Conservation (phyloP, 2,329 filamentous ascomycete genomes). For the Curvularia spicifera region DNA sequence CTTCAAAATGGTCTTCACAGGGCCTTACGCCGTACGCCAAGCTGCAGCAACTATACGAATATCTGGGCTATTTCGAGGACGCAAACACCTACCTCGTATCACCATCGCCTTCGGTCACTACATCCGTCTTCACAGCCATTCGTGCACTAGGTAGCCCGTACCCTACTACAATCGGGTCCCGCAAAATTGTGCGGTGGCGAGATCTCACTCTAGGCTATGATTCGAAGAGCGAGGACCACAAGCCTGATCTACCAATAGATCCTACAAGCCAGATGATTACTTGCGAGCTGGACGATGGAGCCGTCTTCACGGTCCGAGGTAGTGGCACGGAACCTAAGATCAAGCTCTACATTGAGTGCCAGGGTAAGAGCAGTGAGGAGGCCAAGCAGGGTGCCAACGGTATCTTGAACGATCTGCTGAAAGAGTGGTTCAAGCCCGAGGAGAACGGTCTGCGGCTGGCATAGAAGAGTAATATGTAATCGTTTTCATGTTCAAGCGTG, state of each 20-base stretch:
- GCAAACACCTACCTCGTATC: slow-evolving; percentile 70
- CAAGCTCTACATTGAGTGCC: slow-evolving; percentile 64
- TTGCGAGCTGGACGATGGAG: slow-evolving; percentile 61
- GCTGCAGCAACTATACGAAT: slow-evolving; percentile 62
- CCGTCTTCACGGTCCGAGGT: slow-evolving; percentile 65
- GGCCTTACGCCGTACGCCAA: slow-evolving; percentile 64
- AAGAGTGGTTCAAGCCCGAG: slow-evolving; percentile 58
- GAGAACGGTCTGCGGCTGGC: slow-evolving; percentile 46
- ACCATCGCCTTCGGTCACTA: slow-evolving; percentile 60
- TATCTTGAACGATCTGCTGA: slow-evolving; percentile 55
- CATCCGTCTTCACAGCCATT: slow-evolving; percentile 62
- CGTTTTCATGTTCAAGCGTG: neutral
- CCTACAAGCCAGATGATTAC: slow-evolving; percentile 69
- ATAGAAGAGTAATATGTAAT: neutral
- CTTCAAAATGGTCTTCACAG: slow-evolving; percentile 58
- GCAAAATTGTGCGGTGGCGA: slow-evolving; percentile 64
- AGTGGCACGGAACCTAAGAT: slow-evolving; percentile 73
- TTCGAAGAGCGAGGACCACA: slow-evolving; percentile 59
- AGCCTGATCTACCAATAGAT: slow-evolving; percentile 63
- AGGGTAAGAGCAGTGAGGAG: slow-evolving; percentile 49
- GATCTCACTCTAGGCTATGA: slow-evolving; percentile 68
- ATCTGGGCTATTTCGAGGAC: slow-evolving; percentile 67
- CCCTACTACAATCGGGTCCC: slow-evolving; percentile 57
- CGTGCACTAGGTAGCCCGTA: slow-evolving; percentile 54
- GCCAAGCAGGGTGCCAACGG: slow-evolving; percentile 55